A percentile compares a stretch with the other conserved stretches of the same genome.
Conservation (phyloP, 495 filamentous ascomycete species). For the Aspergillus avenaceus region DNA sequence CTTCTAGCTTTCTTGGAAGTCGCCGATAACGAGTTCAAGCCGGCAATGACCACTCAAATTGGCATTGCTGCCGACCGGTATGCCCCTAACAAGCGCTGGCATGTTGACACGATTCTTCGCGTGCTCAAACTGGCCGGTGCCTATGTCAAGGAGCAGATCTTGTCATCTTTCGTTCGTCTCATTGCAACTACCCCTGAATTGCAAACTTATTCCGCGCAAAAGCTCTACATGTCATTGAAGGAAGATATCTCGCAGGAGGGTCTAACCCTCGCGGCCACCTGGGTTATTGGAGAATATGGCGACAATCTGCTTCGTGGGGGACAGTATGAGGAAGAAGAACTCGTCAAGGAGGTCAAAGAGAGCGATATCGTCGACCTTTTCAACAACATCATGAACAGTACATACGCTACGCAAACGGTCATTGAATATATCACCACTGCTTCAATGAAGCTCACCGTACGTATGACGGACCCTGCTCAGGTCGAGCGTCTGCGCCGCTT, state of each 20-base stretch:
- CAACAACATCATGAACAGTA: conserved; percentile 85
- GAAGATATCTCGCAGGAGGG: conserved; percentile 97
- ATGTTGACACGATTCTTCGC: conserved; percentile 95
- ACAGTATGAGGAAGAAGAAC: conserved; percentile 91
- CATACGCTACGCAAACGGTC: conserved; percentile 81
- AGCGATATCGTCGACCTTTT: conserved; percentile 89
- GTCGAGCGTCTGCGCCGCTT: conserved; percentile 79
- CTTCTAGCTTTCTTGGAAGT: conserved; percentile 92
- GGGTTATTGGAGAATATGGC: conserved; percentile 97
- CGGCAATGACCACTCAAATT: conserved; percentile 94
- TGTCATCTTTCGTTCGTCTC: conserved; percentile 92
- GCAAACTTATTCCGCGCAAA: conserved; percentile 94
- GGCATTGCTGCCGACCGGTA: conserved; percentile 94
- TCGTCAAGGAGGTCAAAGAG: conserved; percentile 85
- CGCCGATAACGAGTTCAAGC: conserved; percentile 97
- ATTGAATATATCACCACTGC: conserved; percentile 95
- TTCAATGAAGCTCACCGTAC: conserved; percentile 90
- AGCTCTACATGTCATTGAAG: conserved; percentile 83
- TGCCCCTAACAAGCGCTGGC: conserved; percentile 96
- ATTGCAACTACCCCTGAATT: conserved; percentile 92
- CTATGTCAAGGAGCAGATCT: conserved; percentile 95
- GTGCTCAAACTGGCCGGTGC: conserved; percentile 91
- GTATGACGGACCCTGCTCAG: conserved; percentile 76
- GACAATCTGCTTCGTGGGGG: conserved; percentile 83
- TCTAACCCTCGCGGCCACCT: conserved; percentile 87